phyloP scores from a whole-genome alignment of 495 filamentous ascomycete species.

The Niebla homalea region DNA sequence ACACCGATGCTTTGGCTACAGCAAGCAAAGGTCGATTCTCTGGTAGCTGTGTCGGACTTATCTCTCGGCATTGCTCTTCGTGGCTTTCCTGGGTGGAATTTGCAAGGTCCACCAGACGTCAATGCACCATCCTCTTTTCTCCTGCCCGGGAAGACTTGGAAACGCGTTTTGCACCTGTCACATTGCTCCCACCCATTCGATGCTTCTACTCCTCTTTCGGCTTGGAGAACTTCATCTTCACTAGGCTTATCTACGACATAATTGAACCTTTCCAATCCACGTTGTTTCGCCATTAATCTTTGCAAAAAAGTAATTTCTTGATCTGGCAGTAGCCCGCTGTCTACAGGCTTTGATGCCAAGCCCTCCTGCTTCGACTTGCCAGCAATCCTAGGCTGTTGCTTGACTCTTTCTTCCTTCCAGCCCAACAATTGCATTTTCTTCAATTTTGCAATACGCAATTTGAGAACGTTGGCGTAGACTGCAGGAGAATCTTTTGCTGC shows the following conservation, averaged over 20 bases:
- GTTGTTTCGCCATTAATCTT: conserved; percentile 44
- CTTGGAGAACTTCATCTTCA: conserved; percentile 43
- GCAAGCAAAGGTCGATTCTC: conserved; percentile 56
- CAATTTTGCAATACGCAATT: conserved; percentile 57
- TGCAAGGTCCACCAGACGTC: conserved; percentile 62
- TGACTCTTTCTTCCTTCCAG: conserved; percentile 44
- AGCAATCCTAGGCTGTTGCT: conserved; percentile 28
- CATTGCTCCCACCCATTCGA: conserved; percentile 72
- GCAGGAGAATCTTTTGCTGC: conserved; percentile 47
- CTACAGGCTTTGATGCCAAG: conserved; percentile 26
- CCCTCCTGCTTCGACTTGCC: conserved; percentile 5
- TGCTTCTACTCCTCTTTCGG: conserved; percentile 48
- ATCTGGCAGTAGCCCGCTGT: conserved; percentile 50
- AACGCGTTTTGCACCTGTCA: conserved; percentile 71
- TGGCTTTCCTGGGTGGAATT: conserved; percentile 58
- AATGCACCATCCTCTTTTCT: conserved; percentile 67
- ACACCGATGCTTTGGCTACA: conserved; percentile 60
- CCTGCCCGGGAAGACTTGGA: conserved; percentile 86
- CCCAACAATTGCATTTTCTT: conserved; percentile 55
- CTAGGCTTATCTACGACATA: conserved; percentile 59
- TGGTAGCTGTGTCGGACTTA: conserved; percentile 31
- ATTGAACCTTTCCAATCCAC: conserved; percentile 48
- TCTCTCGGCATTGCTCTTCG: conserved; percentile 35
- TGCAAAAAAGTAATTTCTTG: conserved; percentile 56
- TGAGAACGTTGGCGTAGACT: conserved; percentile 74